Base-by-base conservation (phyloP, 2,329 filamentous ascomycete genomes). In the Fusarium praegraminearum region DNA sequence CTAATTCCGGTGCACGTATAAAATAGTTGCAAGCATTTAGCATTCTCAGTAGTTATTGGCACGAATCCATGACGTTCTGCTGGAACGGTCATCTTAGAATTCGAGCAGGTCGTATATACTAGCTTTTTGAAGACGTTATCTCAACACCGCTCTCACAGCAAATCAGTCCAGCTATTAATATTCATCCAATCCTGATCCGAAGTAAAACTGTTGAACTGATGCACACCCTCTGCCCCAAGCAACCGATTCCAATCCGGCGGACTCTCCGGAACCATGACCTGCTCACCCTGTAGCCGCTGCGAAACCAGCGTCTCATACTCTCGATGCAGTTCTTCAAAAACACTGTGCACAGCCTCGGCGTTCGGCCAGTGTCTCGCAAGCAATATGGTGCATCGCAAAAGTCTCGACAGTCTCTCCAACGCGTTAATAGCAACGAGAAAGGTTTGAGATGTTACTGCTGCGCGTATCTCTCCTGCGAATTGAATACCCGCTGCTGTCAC, bases 171-270 rank as follows among this genome's bases (percentile, higher is more conserved):
- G 35, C 73, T 73, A 16, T 60, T 70, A 2, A 74, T 74, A 4
- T 74, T 74, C 64, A 74, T 69, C 72, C 72, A 74, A 12, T 65
- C 72, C 36, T 74, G 72, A 15, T 74, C 72, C 1, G 72, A 61
- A 3, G 61, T 53, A 30, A 74, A 71, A 0, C 51, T 69, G 1
- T 49, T 62, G 1, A 75, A 67, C 11, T 67, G 63, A 4, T 71
- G 72, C 0, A 65, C 22, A 1, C 63, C 57, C 16, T 75, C 72
- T 0, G 72, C 72, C 2, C 61, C 72, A 4, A 74, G 58, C 9
- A 74, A 28, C 22, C 72, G 55, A 2, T 75, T 74, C 72, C 72
- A 74, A 15, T 74, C 72, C 1, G 72, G 72, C 0, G 72, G 71
- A 9, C 61, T 73, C 26, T 74, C 70, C 1, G 72, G 72, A 1